Conservation (phyloP, 2,329 filamentous ascomycete species). For the Chaetomiaceae sp. region DNA sequence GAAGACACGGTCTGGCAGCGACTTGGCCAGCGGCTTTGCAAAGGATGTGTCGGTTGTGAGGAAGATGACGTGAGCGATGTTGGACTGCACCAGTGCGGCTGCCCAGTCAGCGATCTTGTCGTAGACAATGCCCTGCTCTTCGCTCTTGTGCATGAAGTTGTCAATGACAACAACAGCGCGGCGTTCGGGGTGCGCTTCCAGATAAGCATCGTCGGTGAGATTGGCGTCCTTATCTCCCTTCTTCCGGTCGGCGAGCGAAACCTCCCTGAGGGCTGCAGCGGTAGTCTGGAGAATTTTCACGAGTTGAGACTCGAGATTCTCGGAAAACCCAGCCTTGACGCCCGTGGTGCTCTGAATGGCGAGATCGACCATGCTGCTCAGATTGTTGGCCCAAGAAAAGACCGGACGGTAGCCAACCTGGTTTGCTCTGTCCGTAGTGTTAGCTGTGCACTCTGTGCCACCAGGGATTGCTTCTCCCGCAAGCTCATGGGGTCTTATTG, state of each 20-base stretch:
- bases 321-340: slow-evolving; percentile 88
- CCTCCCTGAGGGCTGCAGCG: slow-evolving; percentile 67
- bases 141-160: slow-evolving; percentile 79
- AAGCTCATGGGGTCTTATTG: no score
- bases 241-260: slow-evolving; percentile 62
- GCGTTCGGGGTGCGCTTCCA: slow-evolving; percentile 81
- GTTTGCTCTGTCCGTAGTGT: slow-evolving; percentile 39
- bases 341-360: slow-evolving; percentile 91
- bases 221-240: slow-evolving; percentile 68
- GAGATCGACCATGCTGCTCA: slow-evolving; percentile 86
- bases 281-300: slow-evolving; percentile 86
- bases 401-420: slow-evolving; percentile 88
- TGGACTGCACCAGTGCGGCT: slow-evolving; percentile 74
- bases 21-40: slow-evolving; percentile 78
- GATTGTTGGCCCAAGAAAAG: slow-evolving; percentile 93
- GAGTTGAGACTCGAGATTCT: slow-evolving; percentile 83
- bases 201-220: slow-evolving; percentile 75
- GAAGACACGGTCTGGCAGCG: slow-evolving; percentile 86
- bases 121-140: slow-evolving; percentile 60
- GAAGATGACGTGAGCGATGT: slow-evolving; percentile 91
- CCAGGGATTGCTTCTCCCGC: no score
- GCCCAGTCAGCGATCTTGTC: slow-evolving; percentile 87
- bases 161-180: slow-evolving; percentile 83
- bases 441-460: no score
- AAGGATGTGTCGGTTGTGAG: slow-evolving; percentile 85